Evolutionary conservation across 108 stramenopile species (phyloP), one percentile per base, ranked within the genome.

Genomic region (Cyclotella choctawhatcheeana): DNA sequence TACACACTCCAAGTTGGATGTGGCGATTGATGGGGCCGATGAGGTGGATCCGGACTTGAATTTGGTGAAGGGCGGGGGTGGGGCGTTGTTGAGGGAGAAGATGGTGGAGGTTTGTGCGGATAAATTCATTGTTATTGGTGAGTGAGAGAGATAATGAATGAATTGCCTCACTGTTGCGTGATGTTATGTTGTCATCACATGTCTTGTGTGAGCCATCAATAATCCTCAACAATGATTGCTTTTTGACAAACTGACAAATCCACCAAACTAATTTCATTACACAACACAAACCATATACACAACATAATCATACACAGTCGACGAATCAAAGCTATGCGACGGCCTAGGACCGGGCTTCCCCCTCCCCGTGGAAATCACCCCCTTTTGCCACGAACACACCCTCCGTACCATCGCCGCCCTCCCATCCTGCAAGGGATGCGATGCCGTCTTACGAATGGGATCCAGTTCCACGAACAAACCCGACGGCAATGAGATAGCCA

Each of bases 11-110:
- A 88, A 94, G 69, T 84, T 99, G 54, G 99, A 98, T 81, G 98
- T 99, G 43, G 97, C 98, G 40, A 98, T 98, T 74, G 99, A 99
- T 87, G 99, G 98, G 22, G 98, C 99, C 25, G 98, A 99, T 73
- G 95, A 97, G 73, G 98, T 98, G 22, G 98, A 99, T 81, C 93
- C 91, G 10, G 88, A 87, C 29, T 82, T 99, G 34, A 97, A 98
- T 83, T 84, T 97, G 58, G 97, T 98, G 62, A 99, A 99, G 88
- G 98, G 98, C 61, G 96, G 97, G 18, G 98, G 98, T 34, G 98
- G 98, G 20, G 97, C 97, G 7, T 76, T 97, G 14, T 79, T 99
- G 33, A 88, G 97, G 7, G 98, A 98, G 85, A 99, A 99, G 79
- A 98, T 98, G 94, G 97, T 98, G 55, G 97, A 97, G 79, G 76